These are phyloP conservation scores for Vaccinium corymbosum DNA, from an alignment of 148 eudicot genomes.

Conservation along the genomic window DNA sequence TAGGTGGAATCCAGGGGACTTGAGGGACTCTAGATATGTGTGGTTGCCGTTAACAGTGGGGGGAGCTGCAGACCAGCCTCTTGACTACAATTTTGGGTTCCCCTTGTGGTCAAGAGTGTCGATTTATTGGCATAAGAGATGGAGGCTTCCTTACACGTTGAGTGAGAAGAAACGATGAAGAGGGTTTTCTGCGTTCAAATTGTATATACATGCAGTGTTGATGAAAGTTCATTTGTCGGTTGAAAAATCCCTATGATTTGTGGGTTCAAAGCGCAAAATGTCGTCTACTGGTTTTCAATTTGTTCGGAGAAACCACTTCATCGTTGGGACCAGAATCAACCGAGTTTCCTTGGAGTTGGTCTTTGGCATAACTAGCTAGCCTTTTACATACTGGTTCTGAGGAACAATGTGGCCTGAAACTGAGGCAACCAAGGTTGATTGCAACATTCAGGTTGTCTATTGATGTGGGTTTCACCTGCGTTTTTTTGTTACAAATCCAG, in stretches of 20 bases:
- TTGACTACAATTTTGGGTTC: slow-evolving; percentile 83
- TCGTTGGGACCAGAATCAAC: background rate
- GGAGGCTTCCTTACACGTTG: slow-evolving; percentile 71
- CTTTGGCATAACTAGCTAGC: background rate
- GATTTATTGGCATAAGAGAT: slow-evolving; percentile 84
- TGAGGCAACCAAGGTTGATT: background rate
- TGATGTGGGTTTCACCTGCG: background rate
- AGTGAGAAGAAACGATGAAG: slow-evolving; percentile 29
- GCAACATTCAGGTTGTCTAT: background rate
- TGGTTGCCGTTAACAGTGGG: slow-evolving; percentile 81
- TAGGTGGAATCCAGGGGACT: slow-evolving; percentile 90
- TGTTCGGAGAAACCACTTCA: background rate
- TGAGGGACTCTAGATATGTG: slow-evolving; percentile 89
- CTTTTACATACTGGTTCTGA: background rate
- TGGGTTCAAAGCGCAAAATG: background rate
- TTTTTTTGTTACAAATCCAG: background rate
- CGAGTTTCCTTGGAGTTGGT: background rate
- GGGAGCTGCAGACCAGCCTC: slow-evolving; percentile 78
- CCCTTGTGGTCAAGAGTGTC: slow-evolving; percentile 93
- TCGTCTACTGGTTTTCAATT: background rate
- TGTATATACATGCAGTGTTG: slow-evolving; percentile 4
- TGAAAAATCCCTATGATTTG: background rate
- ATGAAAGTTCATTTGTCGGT: background rate
- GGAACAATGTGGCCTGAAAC: background rate
- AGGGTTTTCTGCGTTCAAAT: background rate